Base-by-base conservation (phyloP, 495 filamentous ascomycete species). In the Sabuloglossum arenarium region DNA sequence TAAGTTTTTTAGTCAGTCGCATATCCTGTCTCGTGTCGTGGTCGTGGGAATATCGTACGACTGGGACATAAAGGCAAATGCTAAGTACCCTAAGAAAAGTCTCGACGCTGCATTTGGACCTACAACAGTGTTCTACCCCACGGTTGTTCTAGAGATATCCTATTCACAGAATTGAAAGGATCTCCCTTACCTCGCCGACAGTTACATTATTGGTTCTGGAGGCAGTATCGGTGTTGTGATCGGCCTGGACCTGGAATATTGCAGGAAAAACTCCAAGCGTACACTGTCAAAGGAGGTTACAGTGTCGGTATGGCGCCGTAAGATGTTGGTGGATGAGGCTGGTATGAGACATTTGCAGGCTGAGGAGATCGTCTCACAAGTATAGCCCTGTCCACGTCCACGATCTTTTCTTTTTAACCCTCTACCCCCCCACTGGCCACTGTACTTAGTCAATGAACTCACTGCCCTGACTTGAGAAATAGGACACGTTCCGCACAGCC, bases 111-210 rank as follows among this genome's bases (percentile, higher is more conserved):
- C 34, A 39, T 39, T 39, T 39, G 34, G 34, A 16, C 34, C 34
- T 39, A 12, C 34, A 39, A 39, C 34, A 39, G 34, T 39, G 34
- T 39, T 39, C 6, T 39, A 39, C 16, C 64, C 61, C 24, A 61
- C 64, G 27, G 61, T 69, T 25, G 58, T 68, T 29, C 61, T 68
- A 31, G 65, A 69, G 60, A 59, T 68, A 29, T 66, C 66, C 56
- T 68, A 69, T 61, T 65, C 63, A 29, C 62, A 67, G 59, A 67
- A 66, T 54, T 52, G 53, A 47, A 65, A 66, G 57, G 51, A 31
- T 53, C 53, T 66, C 57, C 16, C 49, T 23, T 54, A 61, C 58
- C 58, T 69, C 31, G 65, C 62, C 24, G 62, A 66, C 58, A 61
- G 67, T 34, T 68, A 68, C 45, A 61, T 68, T 49, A 55, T 66